Evolutionary conservation across 495 filamentous ascomycete species (phyloP).

Genomic region (Xylaria palmicola): DNA sequence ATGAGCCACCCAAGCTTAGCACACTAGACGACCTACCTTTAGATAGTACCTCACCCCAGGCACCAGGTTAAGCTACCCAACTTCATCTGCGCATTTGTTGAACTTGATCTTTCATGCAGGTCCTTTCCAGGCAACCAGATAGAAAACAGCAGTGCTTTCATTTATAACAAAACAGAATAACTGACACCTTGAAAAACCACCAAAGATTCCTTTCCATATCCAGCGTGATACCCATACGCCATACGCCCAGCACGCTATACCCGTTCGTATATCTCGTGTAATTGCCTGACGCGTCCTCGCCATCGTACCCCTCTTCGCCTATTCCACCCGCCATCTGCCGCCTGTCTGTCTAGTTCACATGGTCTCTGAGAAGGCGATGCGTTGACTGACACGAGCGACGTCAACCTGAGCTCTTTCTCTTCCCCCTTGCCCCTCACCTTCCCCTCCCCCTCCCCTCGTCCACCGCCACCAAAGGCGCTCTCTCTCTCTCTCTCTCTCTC

Average conservation of each 20-base stretch:
- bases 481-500: background rate
- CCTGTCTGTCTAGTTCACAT: no score
- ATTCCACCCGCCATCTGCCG: no score
- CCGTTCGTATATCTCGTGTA: background rate
- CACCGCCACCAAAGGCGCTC: background rate
- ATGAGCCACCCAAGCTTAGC: background rate
- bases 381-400: background rate
- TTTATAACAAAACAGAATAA: no score
- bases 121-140: background rate
- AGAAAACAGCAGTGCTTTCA: background rate
- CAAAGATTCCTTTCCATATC: background rate
- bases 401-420: background rate
- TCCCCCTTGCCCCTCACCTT: background rate
- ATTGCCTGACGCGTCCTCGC: background rate
- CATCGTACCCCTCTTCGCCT: no score
- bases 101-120: no score
- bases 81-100: no score
- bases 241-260: background rate
- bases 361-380: background rate
- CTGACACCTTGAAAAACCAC: no score
- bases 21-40: background rate
- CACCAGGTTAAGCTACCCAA: no score
- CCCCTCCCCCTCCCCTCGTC: background rate
- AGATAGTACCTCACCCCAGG: no score
- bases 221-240: background rate